Base-by-base conservation (phyloP, 352 stramenopile species). In the Pythium insidiosum region DNA sequence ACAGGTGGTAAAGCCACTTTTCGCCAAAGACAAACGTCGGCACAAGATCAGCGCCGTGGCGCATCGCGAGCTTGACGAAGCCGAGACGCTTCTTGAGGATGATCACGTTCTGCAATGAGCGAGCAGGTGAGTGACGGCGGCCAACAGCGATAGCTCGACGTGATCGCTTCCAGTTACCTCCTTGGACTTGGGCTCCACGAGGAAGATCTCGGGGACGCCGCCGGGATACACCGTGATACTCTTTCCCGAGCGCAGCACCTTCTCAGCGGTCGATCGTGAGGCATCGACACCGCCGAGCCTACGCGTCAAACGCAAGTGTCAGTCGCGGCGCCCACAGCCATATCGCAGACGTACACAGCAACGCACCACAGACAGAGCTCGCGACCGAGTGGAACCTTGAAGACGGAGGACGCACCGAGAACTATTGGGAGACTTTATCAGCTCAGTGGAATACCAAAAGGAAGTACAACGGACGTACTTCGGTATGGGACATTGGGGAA, bases 1-100 rank as follows among this genome's bases (percentile, higher is more conserved):
- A 88, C 54, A 87, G 65, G 30, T 84, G 83, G 65, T 86, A 88
- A 15, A 88, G 63, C 50, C 61, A 88, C 60, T 90, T 90, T 45
- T 90, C 78, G 38, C 67, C 67, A 41, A 90, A 90, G 11, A 88
- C 78, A 37, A 88, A 88, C 12, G 61, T 76, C 5, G 78, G 78
- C 19, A 90, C 78, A 42, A 90, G 66, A 19, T 88, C 71, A 1
- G 74, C 78, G 11, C 74, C 74, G 31, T 90, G 73, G 24, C 70
- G 73, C 39, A 90, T 84, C 33, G 78, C 78, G 21, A 90, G 58
- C 52, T 88, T 90, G 54, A 90, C 67, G 33, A 90, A 90, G 13
- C 78, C 78, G 29, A 90, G 42, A n/a, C 78, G 74, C 36, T 85
- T 81, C 56, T 84, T 80, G 23, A 90, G 66, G 46, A 90, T 63